Conservation (phyloP, 768 basidiomycete species). For the Lentinula sp. region DNA sequence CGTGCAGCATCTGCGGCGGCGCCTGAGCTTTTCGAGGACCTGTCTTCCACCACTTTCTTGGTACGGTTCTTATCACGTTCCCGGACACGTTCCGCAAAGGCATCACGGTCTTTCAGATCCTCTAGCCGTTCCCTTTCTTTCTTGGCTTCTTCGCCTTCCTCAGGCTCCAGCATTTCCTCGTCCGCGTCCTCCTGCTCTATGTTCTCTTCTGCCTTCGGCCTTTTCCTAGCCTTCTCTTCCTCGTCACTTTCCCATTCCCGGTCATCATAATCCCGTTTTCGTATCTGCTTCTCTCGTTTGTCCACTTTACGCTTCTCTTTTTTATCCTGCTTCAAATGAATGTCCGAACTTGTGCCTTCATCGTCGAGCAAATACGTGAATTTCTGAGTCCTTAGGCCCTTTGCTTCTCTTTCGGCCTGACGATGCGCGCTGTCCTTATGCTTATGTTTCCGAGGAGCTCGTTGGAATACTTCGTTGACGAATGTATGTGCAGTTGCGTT, state of each 20-base stretch:
- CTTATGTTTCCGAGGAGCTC: constrained; percentile 74
- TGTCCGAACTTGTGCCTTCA: constrained; percentile 29
- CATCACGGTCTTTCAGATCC: constrained; percentile 86
- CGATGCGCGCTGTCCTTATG: constrained; percentile 53
- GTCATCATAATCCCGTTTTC: constrained; percentile 77
- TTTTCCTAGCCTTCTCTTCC: constrained; percentile 70
- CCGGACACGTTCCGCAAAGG: constrained; percentile 83
- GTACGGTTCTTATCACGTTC: constrained; percentile 78
- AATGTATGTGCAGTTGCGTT: constrained; percentile 78
- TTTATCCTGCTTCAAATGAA: constrained; percentile 27
- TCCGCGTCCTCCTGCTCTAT: constrained; percentile 29
- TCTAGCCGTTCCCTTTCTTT: constrained; percentile 69
- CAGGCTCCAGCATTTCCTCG: constrained; percentile 31
- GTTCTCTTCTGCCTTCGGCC: constrained; percentile 15
- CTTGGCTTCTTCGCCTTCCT: constrained; percentile 68
- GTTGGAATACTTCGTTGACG: constrained; percentile 67
- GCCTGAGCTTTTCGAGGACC: constrained; percentile 69
- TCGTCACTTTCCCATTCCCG: constrained; percentile 92
- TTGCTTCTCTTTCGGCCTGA: constrained; percentile 72
- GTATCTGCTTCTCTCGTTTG: constrained; percentile 39
- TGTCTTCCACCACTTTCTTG: constrained; percentile 89
- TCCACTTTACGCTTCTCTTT: constrained; percentile 38
- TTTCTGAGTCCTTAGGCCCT: constrained; percentile 60
- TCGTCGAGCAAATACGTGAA: constrained; percentile 84
- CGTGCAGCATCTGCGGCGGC: constrained; percentile 80